Evolutionary conservation across 257 asterid species (phyloP), one percentile per base, ranked within the genome.

Genomic region (Fraxinus excelsior): DNA sequence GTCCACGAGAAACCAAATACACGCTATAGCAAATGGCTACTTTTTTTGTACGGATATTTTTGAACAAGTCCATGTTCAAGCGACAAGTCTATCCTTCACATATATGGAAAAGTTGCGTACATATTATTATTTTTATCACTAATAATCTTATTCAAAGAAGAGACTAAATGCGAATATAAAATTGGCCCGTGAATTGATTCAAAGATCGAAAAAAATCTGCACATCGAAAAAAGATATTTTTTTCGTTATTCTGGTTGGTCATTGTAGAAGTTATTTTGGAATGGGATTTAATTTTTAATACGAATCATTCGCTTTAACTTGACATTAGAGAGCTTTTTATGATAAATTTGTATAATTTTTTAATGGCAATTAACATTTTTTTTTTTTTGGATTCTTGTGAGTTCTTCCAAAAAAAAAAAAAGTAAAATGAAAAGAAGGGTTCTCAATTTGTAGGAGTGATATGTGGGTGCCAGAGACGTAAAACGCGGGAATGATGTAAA

Each of bases 401-500:
- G 49, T 29, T 21, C 13, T 72, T 46, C 26, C 71, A 5, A 73
- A 40, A 35, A 37, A 34, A 37, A 34, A 32, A 16, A 72, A 18
- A 71, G 40, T 7, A 72, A 14, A 75, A 5, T 21, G 35, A 46
- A 14, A 26, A 13, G 26, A 67, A 60, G 16, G 0, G 25, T 56
- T 3, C 29, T 51, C 58, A 16, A 46, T 76, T 75, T 67, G 29
- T 0, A 38, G 1, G 4, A 40, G 49, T 40, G 42, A 37, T 82
- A 42, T 37, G 68, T 65, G 85, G 80, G 77, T 82, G 78, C 74
- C 85, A 82, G 86, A 82, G 65, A 67, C 70, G 37, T 71, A 78
- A 71, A 78, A 79, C 87, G 87, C 81, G 86, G 84, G 65, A 31
- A 70, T 79, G 79, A 81, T 85, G 80, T 53, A 77, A 77, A 77